These are phyloP conservation scores for Saraca asoca DNA, from an alignment of 331 rosid species.

Conservation along the genomic window DNA sequence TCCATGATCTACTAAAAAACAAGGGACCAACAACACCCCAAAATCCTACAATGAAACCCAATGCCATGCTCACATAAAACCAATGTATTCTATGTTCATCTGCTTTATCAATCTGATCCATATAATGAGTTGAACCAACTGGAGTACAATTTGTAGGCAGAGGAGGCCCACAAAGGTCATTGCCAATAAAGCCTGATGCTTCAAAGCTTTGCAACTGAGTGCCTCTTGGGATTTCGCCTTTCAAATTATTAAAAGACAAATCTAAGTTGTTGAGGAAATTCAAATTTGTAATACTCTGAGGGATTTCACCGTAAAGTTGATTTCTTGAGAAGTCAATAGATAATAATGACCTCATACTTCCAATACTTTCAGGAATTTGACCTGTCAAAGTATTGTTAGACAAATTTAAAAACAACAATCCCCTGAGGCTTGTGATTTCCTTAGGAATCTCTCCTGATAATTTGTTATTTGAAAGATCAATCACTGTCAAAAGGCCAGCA, in stretches of 20 bases:
- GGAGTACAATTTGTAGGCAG: background rate
- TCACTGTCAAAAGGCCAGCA: background rate
- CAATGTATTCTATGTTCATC: background rate
- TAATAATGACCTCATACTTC: background rate
- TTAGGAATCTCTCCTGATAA: background rate
- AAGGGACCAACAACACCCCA: background rate
- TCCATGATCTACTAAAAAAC: conserved; percentile 22
- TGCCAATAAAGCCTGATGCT: background rate
- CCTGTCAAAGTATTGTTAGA: background rate
- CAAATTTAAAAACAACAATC: background rate
- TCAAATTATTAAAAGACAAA: background rate
- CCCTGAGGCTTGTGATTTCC: background rate
- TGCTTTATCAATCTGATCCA: background rate
- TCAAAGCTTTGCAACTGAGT: background rate
- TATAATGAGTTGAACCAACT: background rate
- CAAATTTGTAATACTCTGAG: no score
- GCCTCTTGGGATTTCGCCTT: background rate
- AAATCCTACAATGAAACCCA: no score
- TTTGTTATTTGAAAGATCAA: background rate
- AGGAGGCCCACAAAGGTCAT: background rate
- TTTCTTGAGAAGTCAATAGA: background rate
- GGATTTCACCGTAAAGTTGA: background rate
- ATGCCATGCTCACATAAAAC: no score
- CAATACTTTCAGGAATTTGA: background rate
- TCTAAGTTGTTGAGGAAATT: background rate